Percentiles rank a stretch among this genome's conserved stretches.
Conservation (phyloP, 176 grass and related monocot species). For the Oryza australiensis region DNA sequence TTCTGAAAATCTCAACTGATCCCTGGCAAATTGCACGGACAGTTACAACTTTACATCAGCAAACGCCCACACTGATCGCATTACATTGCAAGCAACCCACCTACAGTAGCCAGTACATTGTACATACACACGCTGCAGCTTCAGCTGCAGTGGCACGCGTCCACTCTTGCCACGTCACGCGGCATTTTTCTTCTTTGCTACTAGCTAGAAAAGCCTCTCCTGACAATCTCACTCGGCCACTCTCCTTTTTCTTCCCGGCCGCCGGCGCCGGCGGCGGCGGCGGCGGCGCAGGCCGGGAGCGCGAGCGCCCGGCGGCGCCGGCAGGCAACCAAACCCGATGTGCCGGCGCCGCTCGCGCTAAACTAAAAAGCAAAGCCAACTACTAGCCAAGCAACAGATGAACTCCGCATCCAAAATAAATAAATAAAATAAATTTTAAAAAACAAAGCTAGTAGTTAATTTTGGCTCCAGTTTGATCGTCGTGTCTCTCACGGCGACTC, state of each 20-base stretch:
- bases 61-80: slow-evolving; percentile 39
- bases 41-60: slow-evolving; percentile 25
- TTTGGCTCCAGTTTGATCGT: not conserved
- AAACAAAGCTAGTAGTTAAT: slow-evolving; percentile 32
- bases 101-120: slow-evolving; percentile 6
- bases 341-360: slow-evolving; percentile 47
- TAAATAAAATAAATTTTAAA: not conserved
- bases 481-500: slow-evolving; percentile 51
- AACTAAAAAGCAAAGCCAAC: slow-evolving; percentile 13
- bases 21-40: not conserved
- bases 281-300: slow-evolving; percentile 32
- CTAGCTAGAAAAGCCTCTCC: slow-evolving; percentile 22
- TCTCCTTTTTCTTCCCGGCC: slow-evolving; percentile 50
- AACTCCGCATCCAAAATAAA: not conserved
- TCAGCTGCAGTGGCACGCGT: slow-evolving; percentile 19
- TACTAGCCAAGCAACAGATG: slow-evolving; percentile 16
- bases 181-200: not conserved
- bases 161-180: not conserved
- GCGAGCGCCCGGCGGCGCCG: slow-evolving; percentile 46
- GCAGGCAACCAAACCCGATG: slow-evolving; percentile 56
- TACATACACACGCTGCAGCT: slow-evolving; percentile 20
- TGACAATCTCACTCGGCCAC: slow-evolving; percentile 15
- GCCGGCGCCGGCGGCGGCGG: not conserved
- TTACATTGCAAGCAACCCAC: slow-evolving; percentile 32
- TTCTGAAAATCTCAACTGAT: not conserved